Percentiles rank a stretch among this genome's conserved stretches.
phyloP scores from a whole-genome alignment of 805 yeast species.

The Kluyveromyces dobzhanskii region DNA sequence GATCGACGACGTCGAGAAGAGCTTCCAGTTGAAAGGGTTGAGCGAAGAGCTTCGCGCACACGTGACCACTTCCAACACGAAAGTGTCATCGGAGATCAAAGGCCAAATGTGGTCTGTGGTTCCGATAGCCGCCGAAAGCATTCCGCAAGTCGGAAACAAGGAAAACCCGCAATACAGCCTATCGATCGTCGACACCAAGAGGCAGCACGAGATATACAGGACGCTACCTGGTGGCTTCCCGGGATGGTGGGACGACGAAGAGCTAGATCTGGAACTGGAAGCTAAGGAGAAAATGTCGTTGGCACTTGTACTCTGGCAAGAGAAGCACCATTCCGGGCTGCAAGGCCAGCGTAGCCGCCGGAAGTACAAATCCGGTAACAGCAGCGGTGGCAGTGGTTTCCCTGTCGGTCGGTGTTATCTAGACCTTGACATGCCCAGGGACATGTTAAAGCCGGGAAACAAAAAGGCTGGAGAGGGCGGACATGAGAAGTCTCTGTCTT shows the following conservation, averaged over 20 bases:
- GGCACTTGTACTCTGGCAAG: neutral
- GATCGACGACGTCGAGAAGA: constrained; percentile 44
- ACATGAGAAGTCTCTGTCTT: neutral
- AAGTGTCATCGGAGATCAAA: neutral
- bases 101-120: constrained; percentile 4
- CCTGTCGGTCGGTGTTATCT: neutral
- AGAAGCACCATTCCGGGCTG: neutral
- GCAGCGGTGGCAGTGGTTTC: neutral
- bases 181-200: constrained; percentile 43
- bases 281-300: neutral
- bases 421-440: neutral
- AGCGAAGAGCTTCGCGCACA: constrained; percentile 27
- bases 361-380: neutral
- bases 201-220: constrained; percentile 50
- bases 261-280: constrained; percentile 36
- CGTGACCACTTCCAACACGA: neutral
- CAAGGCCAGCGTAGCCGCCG: no score
- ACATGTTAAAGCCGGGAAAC: neutral
- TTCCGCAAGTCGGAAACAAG: neutral
- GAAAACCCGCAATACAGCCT: neutral
- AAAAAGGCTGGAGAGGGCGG: neutral
- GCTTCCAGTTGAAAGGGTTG: constrained; percentile 49
- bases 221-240: constrained; percentile 72
- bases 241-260: constrained; percentile 34
- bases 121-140: constrained; percentile 2